These are phyloP conservation scores for Magnaporthiopsis rhizophila DNA, from an alignment of 2,329 filamentous ascomycete species.

Conservation along the genomic window DNA sequence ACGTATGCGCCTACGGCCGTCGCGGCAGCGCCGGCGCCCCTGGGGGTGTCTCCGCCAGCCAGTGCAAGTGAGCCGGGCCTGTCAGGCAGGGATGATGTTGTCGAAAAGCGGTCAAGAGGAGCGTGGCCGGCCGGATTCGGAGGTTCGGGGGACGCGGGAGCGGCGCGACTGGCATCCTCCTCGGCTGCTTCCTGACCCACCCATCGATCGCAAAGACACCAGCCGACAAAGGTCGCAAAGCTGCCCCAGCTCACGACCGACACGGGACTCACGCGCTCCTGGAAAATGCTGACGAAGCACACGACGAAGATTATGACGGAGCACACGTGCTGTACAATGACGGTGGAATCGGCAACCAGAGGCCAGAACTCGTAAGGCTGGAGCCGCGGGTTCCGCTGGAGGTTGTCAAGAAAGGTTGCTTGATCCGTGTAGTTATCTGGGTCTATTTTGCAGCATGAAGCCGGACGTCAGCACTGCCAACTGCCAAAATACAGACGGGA, in stretches of 20 bases:
- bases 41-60: too few relatives aligned
- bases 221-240: conserved; percentile 74
- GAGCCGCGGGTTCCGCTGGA: conserved; percentile 87
- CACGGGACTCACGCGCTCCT: conserved; percentile 82
- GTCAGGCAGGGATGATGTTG: neutral
- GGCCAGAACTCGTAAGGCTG: conserved; percentile 98
- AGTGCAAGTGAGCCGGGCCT: neutral
- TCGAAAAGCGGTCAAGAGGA: neutral
- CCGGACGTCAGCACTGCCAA: neutral
- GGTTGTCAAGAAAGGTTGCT: conserved; percentile 89
- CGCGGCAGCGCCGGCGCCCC: too few relatives aligned
- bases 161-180: conserved; percentile 34
- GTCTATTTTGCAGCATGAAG: conserved; percentile 41
- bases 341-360: conserved; percentile 85
- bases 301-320: conserved; percentile 92
- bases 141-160: neutral
- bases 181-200: conserved; percentile 53
- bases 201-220: conserved; percentile 90
- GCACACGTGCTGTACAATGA: conserved; percentile 95
- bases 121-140: neutral
- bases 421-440: conserved; percentile 99
- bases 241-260: conserved; percentile 81
- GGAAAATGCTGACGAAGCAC: conserved; percentile 85
- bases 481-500: conserved; percentile 6
- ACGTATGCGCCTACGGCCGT: too few relatives aligned